phyloP scores from a whole-genome alignment of 352 stramenopile species.

The Achlya hypogyna region DNA sequence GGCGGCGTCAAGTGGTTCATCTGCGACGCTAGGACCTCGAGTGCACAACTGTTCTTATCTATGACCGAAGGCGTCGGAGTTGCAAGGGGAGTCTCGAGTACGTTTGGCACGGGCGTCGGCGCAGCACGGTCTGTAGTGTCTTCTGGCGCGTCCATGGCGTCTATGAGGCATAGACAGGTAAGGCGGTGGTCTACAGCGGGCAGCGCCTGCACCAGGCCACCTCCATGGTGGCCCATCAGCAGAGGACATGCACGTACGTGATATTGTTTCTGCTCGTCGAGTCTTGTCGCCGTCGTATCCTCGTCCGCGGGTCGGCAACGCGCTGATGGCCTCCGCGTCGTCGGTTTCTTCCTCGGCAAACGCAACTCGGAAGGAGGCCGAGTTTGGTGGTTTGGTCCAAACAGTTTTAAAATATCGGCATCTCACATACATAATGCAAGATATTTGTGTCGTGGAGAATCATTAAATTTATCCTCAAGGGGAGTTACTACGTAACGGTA shows the following conservation, averaged over 20 bases:
- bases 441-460: not conserved
- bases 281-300: not conserved
- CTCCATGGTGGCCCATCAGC: not conserved
- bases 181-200: not conserved
- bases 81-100: not conserved
- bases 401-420: not conserved
- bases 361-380: constrained; percentile 18
- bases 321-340: constrained; percentile 1
- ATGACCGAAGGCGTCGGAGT: not conserved
- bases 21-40: constrained; percentile 16
- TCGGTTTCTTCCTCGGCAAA: constrained; percentile 19
- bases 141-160: not conserved
- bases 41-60: not conserved
- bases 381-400: too few species aligned
- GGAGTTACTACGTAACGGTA: constrained; percentile 21
- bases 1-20: constrained; percentile 15
- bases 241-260: not conserved
- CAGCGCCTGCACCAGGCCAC: not conserved
- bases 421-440: not conserved
- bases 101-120: too few species aligned
- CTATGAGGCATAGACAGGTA: not conserved
- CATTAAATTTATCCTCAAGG: not conserved
- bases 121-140: not conserved
- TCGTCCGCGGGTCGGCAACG: not conserved
- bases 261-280: not conserved